Conservation (phyloP, 768 basidiomycete species). For the Tephrocybe sp. region DNA sequence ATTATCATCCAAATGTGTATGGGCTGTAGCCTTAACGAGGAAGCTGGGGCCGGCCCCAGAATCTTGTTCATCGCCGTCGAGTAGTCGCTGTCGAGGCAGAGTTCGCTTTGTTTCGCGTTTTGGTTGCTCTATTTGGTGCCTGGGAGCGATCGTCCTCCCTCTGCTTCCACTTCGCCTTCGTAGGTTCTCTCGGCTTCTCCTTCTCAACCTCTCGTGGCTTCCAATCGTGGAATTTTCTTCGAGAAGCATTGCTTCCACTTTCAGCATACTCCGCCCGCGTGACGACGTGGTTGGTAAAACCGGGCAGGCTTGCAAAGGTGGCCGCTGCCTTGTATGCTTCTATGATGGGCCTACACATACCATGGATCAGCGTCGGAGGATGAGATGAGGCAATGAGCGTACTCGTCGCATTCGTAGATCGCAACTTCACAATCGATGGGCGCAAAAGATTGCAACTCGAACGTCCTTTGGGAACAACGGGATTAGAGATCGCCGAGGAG, state of each 20-base stretch:
- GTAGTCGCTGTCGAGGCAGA: conserved; percentile 13
- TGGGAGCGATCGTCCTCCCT: conserved; percentile 32
- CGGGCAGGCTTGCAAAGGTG: conserved; percentile 52
- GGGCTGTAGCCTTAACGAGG: background rate
- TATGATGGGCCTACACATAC: conserved; percentile 54
- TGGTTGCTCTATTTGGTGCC: conserved; percentile 18
- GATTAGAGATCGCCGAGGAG: conserved; percentile 1
- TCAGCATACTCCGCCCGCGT: conserved; percentile 86
- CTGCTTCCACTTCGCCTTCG: conserved; percentile 29
- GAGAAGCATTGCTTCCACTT: conserved; percentile 71
- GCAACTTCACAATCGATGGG: conserved; percentile 78
- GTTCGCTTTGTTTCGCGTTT: conserved; percentile 16
- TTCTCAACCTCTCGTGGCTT: conserved; percentile 39
- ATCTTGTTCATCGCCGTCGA: conserved; percentile 16
- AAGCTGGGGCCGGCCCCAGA: background rate
- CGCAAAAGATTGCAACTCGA: conserved; percentile 77
- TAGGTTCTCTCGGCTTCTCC: conserved; percentile 30
- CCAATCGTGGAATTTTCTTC: conserved; percentile 75
- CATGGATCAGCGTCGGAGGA: conserved; percentile 10
- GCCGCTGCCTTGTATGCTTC: conserved; percentile 65
- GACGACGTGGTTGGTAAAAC: conserved; percentile 54
- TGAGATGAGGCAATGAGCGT: conserved; percentile 26
- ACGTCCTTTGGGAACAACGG: conserved; percentile 44
- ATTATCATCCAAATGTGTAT: too few relatives aligned
- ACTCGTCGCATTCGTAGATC: conserved; percentile 77